Percentiles rank a stretch among this genome's conserved stretches.
phyloP scores from a whole-genome alignment of 257 asterid species.

The Scutellaria barbata region DNA sequence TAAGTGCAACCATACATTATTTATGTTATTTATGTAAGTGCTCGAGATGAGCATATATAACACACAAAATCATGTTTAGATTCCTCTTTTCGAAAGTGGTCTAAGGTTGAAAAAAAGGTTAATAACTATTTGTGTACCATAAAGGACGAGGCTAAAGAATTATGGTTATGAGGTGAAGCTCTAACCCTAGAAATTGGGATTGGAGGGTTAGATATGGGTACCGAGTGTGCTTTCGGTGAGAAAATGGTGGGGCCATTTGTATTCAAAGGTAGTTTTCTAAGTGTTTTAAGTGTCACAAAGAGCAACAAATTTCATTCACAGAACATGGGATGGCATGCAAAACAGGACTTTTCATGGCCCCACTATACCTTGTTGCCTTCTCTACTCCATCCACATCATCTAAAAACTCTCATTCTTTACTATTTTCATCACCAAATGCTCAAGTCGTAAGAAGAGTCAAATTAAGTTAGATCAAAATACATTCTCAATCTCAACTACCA shows the following conservation, averaged over 20 bases:
- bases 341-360: conserved; percentile 45
- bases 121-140: conserved; percentile 28
- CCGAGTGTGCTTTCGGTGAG: conserved; percentile 43
- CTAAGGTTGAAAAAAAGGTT: conserved; percentile 4
- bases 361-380: conserved; percentile 28
- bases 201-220: conserved; percentile 14
- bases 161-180: background rate
- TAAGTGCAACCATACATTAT: too few relatives aligned
- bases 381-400: background rate
- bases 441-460: too few relatives aligned
- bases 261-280: background rate
- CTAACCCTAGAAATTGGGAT: background rate
- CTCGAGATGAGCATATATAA: background rate
- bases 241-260: conserved; percentile 45
- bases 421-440: too few relatives aligned
- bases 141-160: background rate
- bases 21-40: too few relatives aligned
- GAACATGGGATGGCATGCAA: conserved; percentile 72
- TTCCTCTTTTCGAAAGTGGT: background rate
- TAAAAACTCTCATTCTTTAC: background rate
- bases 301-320: conserved; percentile 67
- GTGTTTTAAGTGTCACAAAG: conserved; percentile 36
- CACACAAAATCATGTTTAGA: background rate
- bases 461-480: too few relatives aligned
- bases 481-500: too few relatives aligned